A percentile compares a stretch with the other conserved stretches of the same genome.
These are phyloP conservation scores for Naganishia cerealis DNA, from an alignment of 1,284 basidiomycete species.

Conservation along the genomic window DNA sequence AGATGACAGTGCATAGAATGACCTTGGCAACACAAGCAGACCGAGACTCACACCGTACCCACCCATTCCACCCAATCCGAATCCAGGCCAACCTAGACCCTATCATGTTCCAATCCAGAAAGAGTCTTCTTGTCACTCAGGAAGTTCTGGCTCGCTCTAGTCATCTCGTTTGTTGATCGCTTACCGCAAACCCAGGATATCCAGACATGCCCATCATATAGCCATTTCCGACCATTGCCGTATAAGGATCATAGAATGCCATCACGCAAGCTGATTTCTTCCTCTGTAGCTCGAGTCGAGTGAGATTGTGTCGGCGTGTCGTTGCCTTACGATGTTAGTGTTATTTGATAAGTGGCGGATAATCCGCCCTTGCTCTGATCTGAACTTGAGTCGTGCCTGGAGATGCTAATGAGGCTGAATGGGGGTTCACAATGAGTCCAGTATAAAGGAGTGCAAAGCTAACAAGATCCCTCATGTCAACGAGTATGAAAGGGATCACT, in stretches of 20 bases:
- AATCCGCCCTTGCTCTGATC: too few relatives aligned
- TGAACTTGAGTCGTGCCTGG: too few relatives aligned
- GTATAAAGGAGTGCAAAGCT: neutral
- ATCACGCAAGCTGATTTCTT: slow-evolving; percentile 1
- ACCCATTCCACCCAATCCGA: slow-evolving; percentile 17
- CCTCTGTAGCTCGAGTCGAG: neutral
- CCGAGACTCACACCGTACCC: slow-evolving; percentile 28
- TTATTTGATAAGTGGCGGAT: neutral
- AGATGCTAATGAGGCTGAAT: neutral
- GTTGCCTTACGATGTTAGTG: neutral
- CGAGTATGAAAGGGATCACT: neutral
- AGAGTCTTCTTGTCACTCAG: neutral
- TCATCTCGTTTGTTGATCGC: neutral
- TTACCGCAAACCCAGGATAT: slow-evolving; percentile 29
- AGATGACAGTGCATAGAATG: neutral
- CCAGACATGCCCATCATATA: slow-evolving; percentile 23
- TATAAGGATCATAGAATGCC: slow-evolving; percentile 33
- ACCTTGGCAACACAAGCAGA: too few relatives aligned
- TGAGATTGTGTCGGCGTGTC: neutral
- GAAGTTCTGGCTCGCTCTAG: neutral
- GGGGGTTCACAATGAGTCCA: neutral
- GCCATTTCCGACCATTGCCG: slow-evolving; percentile 25
- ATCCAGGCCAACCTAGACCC: slow-evolving; percentile 28
- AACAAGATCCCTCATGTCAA: neutral
- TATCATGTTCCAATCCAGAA: neutral